Evolutionary conservation across 2,329 filamentous ascomycete genomes (phyloP).

Genomic region (Neofusicoccum laricinum): DNA sequence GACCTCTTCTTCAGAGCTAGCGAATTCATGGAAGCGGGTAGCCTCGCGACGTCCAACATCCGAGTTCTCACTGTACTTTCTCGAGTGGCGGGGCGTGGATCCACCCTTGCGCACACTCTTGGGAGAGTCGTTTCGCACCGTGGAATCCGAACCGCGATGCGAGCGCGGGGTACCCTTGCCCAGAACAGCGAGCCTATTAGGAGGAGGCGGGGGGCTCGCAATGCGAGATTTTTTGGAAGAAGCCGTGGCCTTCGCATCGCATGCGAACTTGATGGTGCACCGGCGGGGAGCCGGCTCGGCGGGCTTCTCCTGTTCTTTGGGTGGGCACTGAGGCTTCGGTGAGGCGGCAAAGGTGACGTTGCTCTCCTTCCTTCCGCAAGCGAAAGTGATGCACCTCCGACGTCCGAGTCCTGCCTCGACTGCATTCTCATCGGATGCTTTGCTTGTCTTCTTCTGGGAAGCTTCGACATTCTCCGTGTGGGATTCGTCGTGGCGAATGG

Average conservation of each 20-base stretch:
- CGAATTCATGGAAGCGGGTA: slow-evolving; percentile 84
- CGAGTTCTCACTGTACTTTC: slow-evolving; percentile 35
- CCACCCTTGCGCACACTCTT: slow-evolving; percentile 39
- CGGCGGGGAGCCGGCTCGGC: slow-evolving; percentile 50
- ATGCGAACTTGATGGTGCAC: slow-evolving; percentile 72
- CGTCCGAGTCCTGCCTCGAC: slow-evolving; percentile 66
- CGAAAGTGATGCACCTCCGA: slow-evolving; percentile 90
- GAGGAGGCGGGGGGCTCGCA: slow-evolving; percentile 41
- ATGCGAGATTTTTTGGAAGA: slow-evolving; percentile 30
- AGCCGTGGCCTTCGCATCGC: slow-evolving; percentile 51
- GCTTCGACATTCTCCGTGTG: slow-evolving; percentile 18
- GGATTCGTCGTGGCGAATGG: slow-evolving; percentile 37
- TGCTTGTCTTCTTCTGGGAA: slow-evolving; percentile 23
- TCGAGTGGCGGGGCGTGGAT: slow-evolving; percentile 28
- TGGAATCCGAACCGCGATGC: slow-evolving; percentile 51
- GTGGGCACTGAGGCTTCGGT: slow-evolving; percentile 25
- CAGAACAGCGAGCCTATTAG: slow-evolving; percentile 26
- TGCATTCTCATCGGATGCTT: slow-evolving; percentile 49
- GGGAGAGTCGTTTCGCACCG: slow-evolving; percentile 48
- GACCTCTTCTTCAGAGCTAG: slow-evolving; percentile 71
- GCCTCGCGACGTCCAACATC: slow-evolving; percentile 53
- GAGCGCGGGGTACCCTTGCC: slow-evolving; percentile 28
- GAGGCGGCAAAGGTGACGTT: slow-evolving; percentile 34
- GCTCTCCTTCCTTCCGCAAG: slow-evolving; percentile 61
- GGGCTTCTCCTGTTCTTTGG: slow-evolving; percentile 23